phyloP scores from a whole-genome alignment of 805 yeast genomes.

The Yarrowia sp. region DNA sequence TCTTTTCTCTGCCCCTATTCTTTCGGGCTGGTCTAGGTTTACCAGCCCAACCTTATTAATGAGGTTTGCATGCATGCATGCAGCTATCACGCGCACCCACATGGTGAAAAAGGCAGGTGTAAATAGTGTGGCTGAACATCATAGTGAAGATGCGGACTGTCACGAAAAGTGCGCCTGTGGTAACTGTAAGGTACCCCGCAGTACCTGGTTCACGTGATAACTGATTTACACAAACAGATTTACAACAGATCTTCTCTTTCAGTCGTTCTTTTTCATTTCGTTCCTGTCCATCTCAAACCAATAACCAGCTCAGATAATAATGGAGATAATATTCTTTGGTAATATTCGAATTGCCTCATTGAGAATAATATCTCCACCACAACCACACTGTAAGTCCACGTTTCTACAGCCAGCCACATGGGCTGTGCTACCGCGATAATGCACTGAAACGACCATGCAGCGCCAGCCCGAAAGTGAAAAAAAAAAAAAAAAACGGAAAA shows the following conservation, averaged over 20 bases:
- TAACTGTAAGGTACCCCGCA: not conserved
- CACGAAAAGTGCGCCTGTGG: not conserved
- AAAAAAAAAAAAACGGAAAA: too few species aligned
- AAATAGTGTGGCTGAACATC: not conserved
- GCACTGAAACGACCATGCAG: not conserved
- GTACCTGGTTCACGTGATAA: too few species aligned
- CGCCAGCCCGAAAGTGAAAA: too few species aligned
- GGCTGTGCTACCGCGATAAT: not conserved
- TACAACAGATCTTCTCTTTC: too few species aligned
- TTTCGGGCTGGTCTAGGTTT: slow-evolving; percentile 1
- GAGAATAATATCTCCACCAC: too few species aligned
- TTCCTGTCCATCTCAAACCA: too few species aligned
- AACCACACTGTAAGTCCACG: too few species aligned
- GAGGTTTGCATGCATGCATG: not conserved
- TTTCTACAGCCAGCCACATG: not conserved
- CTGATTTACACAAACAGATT: too few species aligned
- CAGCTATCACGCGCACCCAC: not conserved
- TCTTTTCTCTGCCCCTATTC: not conserved
- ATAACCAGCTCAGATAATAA: too few species aligned
- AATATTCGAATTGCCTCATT: too few species aligned
- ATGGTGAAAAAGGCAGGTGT: not conserved
- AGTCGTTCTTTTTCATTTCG: too few species aligned
- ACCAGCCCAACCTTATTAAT: slow-evolving; percentile 6
- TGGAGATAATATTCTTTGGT: too few species aligned
- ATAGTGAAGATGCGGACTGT: not conserved